Conservation (phyloP, 164 flowering plant species). For the Buxus sempervirens region DNA sequence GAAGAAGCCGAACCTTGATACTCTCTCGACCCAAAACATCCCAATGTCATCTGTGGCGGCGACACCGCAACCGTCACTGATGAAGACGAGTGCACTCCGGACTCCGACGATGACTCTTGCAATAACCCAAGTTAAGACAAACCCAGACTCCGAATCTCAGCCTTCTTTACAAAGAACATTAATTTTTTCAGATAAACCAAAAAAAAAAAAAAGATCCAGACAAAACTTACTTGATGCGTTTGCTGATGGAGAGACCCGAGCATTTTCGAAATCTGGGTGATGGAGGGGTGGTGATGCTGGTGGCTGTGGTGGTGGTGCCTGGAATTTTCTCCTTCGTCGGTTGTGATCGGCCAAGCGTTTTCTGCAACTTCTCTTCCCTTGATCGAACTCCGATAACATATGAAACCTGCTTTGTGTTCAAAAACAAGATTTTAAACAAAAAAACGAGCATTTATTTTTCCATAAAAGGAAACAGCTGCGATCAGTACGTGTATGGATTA, state of each 20-base stretch:
- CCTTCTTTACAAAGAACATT: neutral
- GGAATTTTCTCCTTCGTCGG: slow-evolving; percentile 53
- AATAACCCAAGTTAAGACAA: neutral
- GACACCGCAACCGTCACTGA: slow-evolving; percentile 64
- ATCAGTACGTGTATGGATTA: slow-evolving; percentile 5
- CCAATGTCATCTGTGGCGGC: slow-evolving; percentile 53
- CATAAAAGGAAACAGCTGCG: too few species aligned
- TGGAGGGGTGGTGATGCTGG: slow-evolving; percentile 26
- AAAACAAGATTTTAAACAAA: neutral
- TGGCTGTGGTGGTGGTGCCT: slow-evolving; percentile 20
- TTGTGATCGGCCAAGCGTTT: slow-evolving; percentile 76
- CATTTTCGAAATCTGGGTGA: slow-evolving; percentile 24
- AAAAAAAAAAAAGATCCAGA: neutral
- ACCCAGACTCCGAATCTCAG: neutral
- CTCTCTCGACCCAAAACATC: slow-evolving; percentile 39
- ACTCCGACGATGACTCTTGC: slow-evolving; percentile 71
- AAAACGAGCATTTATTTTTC: too few species aligned
- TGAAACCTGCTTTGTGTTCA: slow-evolving; percentile 39
- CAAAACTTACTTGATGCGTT: slow-evolving; percentile 28
- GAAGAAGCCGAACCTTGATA: slow-evolving; percentile 27
- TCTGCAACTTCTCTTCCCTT: slow-evolving; percentile 76
- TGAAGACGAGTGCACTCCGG: slow-evolving; percentile 48
- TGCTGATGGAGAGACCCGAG: slow-evolving; percentile 29
- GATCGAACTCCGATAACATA: slow-evolving; percentile 55
- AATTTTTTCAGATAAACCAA: neutral